Evolutionary conservation across 106 monocot genomes (phyloP), one percentile per base, ranked within the genome.

Genomic region (Narthecium ossifragum): DNA sequence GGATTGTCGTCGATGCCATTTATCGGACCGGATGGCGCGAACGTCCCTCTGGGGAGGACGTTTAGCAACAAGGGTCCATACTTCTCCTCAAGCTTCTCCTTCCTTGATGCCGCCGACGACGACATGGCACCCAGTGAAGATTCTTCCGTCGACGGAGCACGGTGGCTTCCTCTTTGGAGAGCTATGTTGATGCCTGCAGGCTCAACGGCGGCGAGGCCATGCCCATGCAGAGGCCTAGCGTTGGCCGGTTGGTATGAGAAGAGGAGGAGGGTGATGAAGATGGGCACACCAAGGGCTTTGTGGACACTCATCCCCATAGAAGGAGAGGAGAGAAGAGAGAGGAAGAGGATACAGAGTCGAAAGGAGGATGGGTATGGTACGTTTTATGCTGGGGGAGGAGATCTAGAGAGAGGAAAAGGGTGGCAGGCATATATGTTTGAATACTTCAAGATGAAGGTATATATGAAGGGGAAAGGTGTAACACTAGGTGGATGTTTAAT

Each of bases 21-120:
- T 45, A 40, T 57, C 5, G 67, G 67, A 7, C 67, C 67, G 9
- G 67, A 67, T 31, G 67, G 67, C 12, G 67, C 57, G 11, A 57
- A 7, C 22, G 4, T 30, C 13, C 46, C 56, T 48, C 56, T 57
- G 8, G 67, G 67, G 7, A 67, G 57, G 22, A 67, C 9, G 47
- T 47, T 57, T 23, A 67, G 45, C 46, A 67, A 46, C 14, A 67
- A 32, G 15, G 57, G 33, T 26, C 21, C 40, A 26, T 57, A 67
- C 67, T 18, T 57, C 46, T 57, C 57, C 15, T 4, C 13, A 20
- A 47, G 46, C 31, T 25, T 46, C 34, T 24, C 21, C 8, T 46
- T 52, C 51, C 5, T 6, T 6, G 36, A 36, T 36, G 36, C 36
- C 36, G 36, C 5, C 7, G n/a, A n/a, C n/a, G n/a, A n/a, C n/a